These are phyloP conservation scores for Neonectria coccinea DNA, from an alignment of 2,329 filamentous ascomycete species.

Conservation along the genomic window DNA sequence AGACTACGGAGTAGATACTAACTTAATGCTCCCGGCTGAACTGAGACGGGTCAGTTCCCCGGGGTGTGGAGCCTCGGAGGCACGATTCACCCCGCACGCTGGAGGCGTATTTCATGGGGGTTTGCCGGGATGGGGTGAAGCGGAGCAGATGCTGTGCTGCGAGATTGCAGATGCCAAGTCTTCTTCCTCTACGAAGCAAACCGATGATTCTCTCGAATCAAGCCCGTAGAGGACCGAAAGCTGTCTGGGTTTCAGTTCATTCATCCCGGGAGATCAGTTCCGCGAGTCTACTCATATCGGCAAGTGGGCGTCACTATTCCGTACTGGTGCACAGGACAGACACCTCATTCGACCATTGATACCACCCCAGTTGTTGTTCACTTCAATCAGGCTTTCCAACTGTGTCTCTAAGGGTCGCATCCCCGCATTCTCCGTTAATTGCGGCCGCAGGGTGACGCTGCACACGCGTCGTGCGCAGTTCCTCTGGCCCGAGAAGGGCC, in stretches of 20 bases:
- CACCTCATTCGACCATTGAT: no score
- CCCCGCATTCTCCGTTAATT: not conserved
- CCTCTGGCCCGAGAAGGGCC: not conserved
- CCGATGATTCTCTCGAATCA: no score
- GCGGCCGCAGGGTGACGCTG: not conserved
- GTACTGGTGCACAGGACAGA: no score
- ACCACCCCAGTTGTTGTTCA: no score
- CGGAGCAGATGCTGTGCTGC: not conserved
- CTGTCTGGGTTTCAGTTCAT: not conserved
- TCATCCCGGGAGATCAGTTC: not conserved
- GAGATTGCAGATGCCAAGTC: no score
- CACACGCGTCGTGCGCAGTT: not conserved
- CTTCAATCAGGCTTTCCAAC: not conserved
- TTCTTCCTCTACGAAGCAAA: no score
- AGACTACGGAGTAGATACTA: no score
- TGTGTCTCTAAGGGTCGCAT: not conserved
- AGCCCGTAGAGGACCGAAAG: not conserved
- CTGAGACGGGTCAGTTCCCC: not conserved
- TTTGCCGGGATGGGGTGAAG: no score
- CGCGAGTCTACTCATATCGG: not conserved
- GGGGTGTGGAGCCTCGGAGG: slow-evolving; percentile 13
- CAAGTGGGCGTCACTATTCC: not conserved
- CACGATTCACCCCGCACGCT: not conserved
- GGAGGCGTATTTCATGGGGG: not conserved
- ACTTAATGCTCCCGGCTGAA: not conserved